These are phyloP conservation scores for Emericellopsis atlantica DNA, from an alignment of 2,329 filamentous ascomycete species.

Conservation along the genomic window DNA sequence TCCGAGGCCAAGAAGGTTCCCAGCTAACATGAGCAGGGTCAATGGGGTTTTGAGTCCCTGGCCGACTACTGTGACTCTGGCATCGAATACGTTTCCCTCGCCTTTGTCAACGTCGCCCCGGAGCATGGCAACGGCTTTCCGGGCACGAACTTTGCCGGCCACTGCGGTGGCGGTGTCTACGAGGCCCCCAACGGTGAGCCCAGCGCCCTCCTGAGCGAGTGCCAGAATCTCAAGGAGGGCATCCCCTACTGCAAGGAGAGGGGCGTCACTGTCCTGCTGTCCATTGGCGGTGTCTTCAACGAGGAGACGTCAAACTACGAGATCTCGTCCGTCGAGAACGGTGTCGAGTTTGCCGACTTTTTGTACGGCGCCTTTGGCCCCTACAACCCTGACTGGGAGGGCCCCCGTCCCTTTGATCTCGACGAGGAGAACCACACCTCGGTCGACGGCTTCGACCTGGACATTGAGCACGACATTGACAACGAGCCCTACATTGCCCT, in stretches of 20 bases:
- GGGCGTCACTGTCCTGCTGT: conserved; percentile 29
- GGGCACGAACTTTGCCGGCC: conserved; percentile 24
- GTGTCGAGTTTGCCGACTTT: conserved; percentile 22
- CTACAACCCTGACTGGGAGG: conserved; percentile 13
- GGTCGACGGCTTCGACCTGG: conserved; percentile 30
- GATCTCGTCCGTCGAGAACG: conserved; percentile 16
- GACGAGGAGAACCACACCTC: conserved; percentile 10
- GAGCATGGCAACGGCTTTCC: conserved; percentile 20
- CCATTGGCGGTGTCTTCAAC: conserved; percentile 22
- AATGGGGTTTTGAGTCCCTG: conserved; percentile 17
- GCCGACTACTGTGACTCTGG: conserved; percentile 20
- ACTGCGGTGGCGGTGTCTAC: conserved; percentile 18
- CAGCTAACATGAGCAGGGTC: conserved; percentile 14
- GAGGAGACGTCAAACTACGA: conserved; percentile 16
- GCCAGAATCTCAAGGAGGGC: conserved; percentile 21
- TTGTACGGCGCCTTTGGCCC: conserved; percentile 25
- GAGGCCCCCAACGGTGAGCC: conserved; percentile 8
- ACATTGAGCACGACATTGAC: conserved; percentile 21
- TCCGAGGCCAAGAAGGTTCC: conserved; percentile 1
- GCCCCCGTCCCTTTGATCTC: conserved; percentile 25
- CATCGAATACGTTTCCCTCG: conserved; percentile 22
- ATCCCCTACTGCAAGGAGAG: conserved; percentile 26
- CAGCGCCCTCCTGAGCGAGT: conserved; percentile 20
- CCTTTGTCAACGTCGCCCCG: conserved; percentile 24
- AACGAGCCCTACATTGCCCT: conserved; percentile 24